Evolutionary conservation across 2,329 filamentous ascomycete species (phyloP).

Genomic region (Colletotrichum sp.): DNA sequence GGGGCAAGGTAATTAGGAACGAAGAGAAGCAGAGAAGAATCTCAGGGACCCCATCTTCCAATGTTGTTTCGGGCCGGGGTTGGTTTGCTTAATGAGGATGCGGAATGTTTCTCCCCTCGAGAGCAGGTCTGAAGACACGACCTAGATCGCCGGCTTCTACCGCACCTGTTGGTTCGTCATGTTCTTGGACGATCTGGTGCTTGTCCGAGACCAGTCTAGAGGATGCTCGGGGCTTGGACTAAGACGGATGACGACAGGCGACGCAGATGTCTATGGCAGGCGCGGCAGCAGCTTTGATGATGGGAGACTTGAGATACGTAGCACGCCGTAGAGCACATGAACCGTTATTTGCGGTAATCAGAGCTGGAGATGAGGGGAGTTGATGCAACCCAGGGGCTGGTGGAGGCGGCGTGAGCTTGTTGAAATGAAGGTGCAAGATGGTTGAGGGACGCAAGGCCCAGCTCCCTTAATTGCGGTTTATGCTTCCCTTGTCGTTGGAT

Average conservation of each 20-base stretch:
- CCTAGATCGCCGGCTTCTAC: neutral
- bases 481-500: neutral
- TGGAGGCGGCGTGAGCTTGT: neutral
- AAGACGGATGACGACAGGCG: neutral
- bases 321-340: neutral
- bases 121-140: neutral
- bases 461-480: constrained; percentile 3
- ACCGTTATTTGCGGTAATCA: constrained; percentile 2
- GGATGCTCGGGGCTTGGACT: neutral
- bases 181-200: neutral
- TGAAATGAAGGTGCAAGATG: neutral
- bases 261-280: neutral
- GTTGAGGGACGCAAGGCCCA: neutral
- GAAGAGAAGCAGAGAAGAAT: neutral
- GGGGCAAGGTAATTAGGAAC: neutral
- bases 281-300: neutral
- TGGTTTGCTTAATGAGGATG: neutral
- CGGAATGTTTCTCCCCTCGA: neutral
- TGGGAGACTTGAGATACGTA: neutral
- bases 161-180: neutral
- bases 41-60: neutral
- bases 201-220: constrained; percentile 11
- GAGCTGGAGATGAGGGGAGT: constrained; percentile 7
- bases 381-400: constrained; percentile 6
- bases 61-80: constrained; percentile 15